Percentiles rank a stretch among this genome's conserved stretches.
These are phyloP conservation scores for Castanea sativa DNA, from an alignment of 306 rosid species.

Conservation along the genomic window DNA sequence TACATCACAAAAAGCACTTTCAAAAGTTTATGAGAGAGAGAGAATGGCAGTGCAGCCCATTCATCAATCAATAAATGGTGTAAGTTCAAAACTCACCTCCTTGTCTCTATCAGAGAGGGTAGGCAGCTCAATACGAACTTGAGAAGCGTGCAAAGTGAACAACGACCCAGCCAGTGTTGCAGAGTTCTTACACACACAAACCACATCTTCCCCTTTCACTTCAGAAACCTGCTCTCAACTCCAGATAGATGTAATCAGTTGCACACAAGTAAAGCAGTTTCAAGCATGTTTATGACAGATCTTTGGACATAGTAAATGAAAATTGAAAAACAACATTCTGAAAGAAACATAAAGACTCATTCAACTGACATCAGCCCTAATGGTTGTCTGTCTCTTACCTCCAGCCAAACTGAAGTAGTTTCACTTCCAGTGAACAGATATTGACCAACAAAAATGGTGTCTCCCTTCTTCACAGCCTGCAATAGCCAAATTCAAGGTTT, in stretches of 20 bases:
- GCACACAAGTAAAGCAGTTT: conserved; percentile 7
- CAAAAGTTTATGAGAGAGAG: not conserved
- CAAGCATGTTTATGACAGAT: not conserved
- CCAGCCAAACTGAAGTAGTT: conserved; percentile 98
- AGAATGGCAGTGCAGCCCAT: not conserved
- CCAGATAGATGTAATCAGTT: conserved; percentile 27
- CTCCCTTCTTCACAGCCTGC: conserved; percentile 87
- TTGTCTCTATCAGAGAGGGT: conserved; percentile 85
- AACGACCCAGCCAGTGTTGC: conserved; percentile 90
- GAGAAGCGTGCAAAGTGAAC: conserved; percentile 94
- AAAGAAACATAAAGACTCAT: not conserved
- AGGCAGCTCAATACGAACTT: conserved; percentile 82
- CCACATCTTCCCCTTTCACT: conserved; percentile 73
- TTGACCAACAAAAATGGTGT: conserved; percentile 92
- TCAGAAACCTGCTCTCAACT: conserved; percentile 70
- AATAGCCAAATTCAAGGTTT: conserved; percentile 27
- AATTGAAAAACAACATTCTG: not conserved
- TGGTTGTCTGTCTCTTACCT: conserved; percentile 49
- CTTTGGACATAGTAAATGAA: conserved; percentile 8
- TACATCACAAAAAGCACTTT: not conserved
- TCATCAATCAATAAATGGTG: conserved; percentile 5
- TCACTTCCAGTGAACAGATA: conserved; percentile 99
- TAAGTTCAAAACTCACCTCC: conserved; percentile 49
- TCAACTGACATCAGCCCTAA: conserved; percentile 5
- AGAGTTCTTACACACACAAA: conserved; percentile 77